Percentiles rank a stretch among this genome's conserved stretches.
Evolutionary conservation across 2,329 filamentous ascomycete genomes (phyloP).

Genomic region (Aspergillus aculeatus): DNA sequence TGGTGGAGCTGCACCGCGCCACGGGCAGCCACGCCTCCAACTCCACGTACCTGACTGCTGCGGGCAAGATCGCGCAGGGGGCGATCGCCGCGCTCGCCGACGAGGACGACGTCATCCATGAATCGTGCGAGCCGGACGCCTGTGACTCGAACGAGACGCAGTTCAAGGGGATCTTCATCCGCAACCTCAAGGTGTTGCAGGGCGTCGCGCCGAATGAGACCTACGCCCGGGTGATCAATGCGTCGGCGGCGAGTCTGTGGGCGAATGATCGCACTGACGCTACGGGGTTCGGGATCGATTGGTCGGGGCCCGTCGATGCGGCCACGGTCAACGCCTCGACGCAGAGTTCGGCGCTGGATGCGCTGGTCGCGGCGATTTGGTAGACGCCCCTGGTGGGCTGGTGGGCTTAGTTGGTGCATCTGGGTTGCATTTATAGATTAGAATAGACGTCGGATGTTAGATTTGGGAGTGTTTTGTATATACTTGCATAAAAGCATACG

Average conservation of each 20-base stretch:
- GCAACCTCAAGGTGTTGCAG: constrained; percentile 62
- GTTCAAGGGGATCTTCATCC: constrained; percentile 71
- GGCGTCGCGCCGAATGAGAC: constrained; percentile 48
- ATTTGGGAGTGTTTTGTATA: no score
- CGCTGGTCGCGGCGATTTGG: constrained; percentile 58
- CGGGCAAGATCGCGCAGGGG: neutral
- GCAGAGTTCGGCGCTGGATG: constrained; percentile 66
- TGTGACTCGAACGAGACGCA: constrained; percentile 56
- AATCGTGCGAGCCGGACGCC: constrained; percentile 52
- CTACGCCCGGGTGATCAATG: constrained; percentile 36
- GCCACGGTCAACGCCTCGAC: constrained; percentile 57
- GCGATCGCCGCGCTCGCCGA: neutral
- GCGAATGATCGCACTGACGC: neutral
- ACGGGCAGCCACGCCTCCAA: neutral
- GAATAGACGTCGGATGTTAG: no score
- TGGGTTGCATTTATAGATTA: no score
- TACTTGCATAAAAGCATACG: no score
- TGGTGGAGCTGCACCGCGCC: constrained; percentile 52
- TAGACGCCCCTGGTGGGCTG: neutral
- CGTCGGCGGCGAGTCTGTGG: neutral
- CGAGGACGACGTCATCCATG: constrained; percentile 38
- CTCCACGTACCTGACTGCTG: neutral
- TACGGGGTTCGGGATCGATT: neutral
- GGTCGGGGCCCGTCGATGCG: constrained; percentile 52
- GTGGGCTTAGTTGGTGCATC: no score